Evolutionary conservation across 208 protist genomes (phyloP).

Genomic region (Trypanosomatidae sp.): DNA sequence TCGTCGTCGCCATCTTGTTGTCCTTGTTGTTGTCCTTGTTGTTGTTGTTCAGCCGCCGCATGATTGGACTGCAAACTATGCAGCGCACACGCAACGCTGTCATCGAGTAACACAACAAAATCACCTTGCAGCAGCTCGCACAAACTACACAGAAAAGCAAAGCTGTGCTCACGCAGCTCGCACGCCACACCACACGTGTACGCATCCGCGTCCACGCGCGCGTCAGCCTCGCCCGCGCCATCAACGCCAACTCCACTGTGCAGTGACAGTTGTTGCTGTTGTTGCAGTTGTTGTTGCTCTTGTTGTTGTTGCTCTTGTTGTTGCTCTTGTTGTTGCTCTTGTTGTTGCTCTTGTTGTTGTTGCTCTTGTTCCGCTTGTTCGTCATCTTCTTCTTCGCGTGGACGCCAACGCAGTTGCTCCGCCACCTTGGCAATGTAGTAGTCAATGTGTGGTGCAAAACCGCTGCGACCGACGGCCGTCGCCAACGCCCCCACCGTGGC

Average conservation of each 20-base stretch:
- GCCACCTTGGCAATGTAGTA: conserved; percentile 59
- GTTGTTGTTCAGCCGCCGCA: conserved; percentile 58
- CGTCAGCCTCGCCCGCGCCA: too few species aligned
- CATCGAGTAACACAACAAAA: conserved; percentile 49
- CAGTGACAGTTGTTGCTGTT: too few species aligned
- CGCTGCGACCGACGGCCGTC: conserved; percentile 50
- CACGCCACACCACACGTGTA: too few species aligned
- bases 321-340: too few species aligned
- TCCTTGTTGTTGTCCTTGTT: conserved; percentile 37
- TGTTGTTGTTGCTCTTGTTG: too few species aligned
- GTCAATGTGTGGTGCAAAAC: conserved; percentile 45
- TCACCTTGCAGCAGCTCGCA: conserved; percentile 53
- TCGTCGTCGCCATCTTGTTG: conserved; percentile 32
- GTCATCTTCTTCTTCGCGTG: too few species aligned
- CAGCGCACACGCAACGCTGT: conserved; percentile 42
- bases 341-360: too few species aligned
- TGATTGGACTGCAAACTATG: too few species aligned
- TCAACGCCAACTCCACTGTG: conserved; percentile 24
- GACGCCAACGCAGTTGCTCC: conserved; percentile 50
- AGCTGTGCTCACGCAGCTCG: conserved; percentile 76
- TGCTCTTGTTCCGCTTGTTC: too few species aligned
- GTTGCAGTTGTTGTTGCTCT: too few species aligned
- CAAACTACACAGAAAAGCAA: conserved; percentile 75
- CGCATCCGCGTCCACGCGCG: too few species aligned
- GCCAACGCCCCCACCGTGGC: conserved; percentile 72